Percentiles rank a stretch among this genome's conserved stretches.
Conservation (phyloP, 2,329 filamentous ascomycete species). For the Pseudomassariella vexata region DNA sequence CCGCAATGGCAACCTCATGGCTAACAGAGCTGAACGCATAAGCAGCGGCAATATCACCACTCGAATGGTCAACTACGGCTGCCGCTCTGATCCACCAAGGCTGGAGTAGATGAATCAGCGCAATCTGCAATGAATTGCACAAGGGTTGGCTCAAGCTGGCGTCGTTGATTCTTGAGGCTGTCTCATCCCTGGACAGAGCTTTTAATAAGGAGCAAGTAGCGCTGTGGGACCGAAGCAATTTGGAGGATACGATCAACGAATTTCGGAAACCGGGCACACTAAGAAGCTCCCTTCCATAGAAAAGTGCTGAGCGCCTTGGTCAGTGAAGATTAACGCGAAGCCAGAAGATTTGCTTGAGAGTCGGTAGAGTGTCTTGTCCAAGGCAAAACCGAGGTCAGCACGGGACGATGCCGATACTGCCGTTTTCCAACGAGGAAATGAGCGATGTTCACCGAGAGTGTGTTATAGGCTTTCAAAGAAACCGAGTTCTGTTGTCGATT, state of each 20-base stretch:
- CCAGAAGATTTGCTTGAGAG: too few species aligned
- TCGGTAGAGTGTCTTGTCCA: too few species aligned
- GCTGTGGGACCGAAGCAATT: conserved; percentile 11
- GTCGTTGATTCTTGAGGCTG: conserved; percentile 15
- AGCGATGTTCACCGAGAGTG: too few species aligned
- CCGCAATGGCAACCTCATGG: conserved; percentile 27
- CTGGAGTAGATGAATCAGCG: conserved; percentile 30
- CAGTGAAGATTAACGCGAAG: conserved; percentile 21
- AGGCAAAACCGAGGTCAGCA: conserved; percentile 17
- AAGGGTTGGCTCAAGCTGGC: conserved; percentile 23
- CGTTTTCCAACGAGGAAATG: too few species aligned
- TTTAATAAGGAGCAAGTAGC: conserved; percentile 8
- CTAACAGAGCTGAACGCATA: conserved; percentile 32
- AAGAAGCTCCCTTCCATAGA: conserved; percentile 17
- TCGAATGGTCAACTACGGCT: conserved; percentile 35
- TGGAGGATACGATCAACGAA: conserved; percentile 13
- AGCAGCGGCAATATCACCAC: conserved; percentile 38
- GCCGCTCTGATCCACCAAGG: conserved; percentile 23
- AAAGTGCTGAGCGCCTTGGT: conserved; percentile 26
- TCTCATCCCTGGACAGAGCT: conserved; percentile 11
- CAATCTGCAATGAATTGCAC: conserved; percentile 33
- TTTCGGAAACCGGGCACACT: conserved; percentile 6
- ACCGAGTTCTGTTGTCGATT: too few species aligned
- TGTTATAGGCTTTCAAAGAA: too few species aligned
- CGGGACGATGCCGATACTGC: conserved; percentile 17